A percentile compares a stretch with the other conserved stretches of the same genome.
phyloP scores from a whole-genome alignment of 192 early-diverging fungal species.

The Entomortierella lignicola region DNA sequence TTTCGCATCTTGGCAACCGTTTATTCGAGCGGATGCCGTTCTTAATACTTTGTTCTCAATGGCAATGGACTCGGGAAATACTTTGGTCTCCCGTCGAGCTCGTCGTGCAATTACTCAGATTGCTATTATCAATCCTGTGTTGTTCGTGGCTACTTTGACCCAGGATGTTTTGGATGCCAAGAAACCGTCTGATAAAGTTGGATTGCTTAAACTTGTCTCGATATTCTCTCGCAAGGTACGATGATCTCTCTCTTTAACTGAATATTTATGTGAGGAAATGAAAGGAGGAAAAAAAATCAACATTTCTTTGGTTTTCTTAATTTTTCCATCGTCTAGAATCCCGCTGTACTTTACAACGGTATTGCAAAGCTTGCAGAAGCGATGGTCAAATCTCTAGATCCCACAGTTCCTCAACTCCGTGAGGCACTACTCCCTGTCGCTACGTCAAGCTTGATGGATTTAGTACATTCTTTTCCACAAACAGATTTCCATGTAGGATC shows the following conservation, averaged over 20 bases:
- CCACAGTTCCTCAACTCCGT: slow-evolving; percentile 76
- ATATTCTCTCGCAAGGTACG: slow-evolving; percentile 80
- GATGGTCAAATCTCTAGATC: slow-evolving; percentile 86
- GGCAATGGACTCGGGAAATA: slow-evolving; percentile 55
- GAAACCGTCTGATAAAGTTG: slow-evolving; percentile 64
- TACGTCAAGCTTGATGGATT: slow-evolving; percentile 66
- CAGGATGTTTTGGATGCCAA: slow-evolving; percentile 81
- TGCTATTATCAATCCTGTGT: slow-evolving; percentile 68
- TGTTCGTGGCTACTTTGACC: slow-evolving; percentile 80
- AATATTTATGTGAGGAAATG: not conserved
- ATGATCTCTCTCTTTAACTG: too few relatives aligned
- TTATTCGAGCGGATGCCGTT: slow-evolving; percentile 69
- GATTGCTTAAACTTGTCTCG: slow-evolving; percentile 74
- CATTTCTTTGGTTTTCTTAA: too few relatives aligned
- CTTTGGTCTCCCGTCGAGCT: slow-evolving; percentile 66
- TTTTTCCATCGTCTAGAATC: slow-evolving; percentile 72
- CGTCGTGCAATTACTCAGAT: slow-evolving; percentile 79
- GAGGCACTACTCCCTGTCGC: slow-evolving; percentile 73
- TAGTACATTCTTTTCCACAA: slow-evolving; percentile 76
- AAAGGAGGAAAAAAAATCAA: too few relatives aligned
- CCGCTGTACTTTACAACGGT: slow-evolving; percentile 70
- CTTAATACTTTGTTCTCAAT: slow-evolving; percentile 70
- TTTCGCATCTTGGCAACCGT: slow-evolving; percentile 80
- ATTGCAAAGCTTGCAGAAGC: slow-evolving; percentile 76
- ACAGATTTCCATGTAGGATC: slow-evolving; percentile 78